Conservation (phyloP, 345 rosid species). For the Salix arbutifolia region DNA sequence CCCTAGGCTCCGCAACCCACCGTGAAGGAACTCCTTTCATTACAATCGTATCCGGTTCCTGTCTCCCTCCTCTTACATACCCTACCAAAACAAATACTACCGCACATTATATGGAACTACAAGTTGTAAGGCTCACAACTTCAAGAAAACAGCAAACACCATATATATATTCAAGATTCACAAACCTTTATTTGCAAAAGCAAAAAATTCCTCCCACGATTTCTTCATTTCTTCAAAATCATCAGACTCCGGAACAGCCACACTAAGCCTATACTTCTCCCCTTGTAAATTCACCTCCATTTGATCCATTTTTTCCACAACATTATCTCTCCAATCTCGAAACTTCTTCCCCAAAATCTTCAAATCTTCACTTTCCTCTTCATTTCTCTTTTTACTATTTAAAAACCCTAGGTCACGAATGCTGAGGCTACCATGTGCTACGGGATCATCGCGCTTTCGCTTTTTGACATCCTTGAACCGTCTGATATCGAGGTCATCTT, state of each 20-base stretch:
- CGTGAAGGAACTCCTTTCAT: constrained; percentile 77
- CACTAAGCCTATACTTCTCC: constrained; percentile 60
- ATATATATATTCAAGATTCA: not conserved
- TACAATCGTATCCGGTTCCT: constrained; percentile 73
- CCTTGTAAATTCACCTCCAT: constrained; percentile 84
- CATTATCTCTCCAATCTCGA: constrained; percentile 68
- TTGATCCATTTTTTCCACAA: constrained; percentile 73
- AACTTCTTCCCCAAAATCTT: constrained; percentile 59
- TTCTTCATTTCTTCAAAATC: constrained; percentile 70
- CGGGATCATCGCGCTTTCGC: constrained; percentile 81
- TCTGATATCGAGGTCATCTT: constrained; percentile 57
- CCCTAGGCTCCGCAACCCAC: constrained; percentile 95
- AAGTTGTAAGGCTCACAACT: no score
- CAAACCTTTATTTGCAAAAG: constrained; percentile 55
- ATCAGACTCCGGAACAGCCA: constrained; percentile 51
- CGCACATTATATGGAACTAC: no score
- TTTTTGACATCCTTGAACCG: constrained; percentile 78
- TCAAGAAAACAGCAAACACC: not conserved
- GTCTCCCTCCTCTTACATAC: constrained; percentile 51
- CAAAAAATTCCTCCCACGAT: constrained; percentile 70
- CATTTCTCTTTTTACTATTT: constrained; percentile 24
- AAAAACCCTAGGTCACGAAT: constrained; percentile 82
- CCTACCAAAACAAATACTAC: constrained; percentile 32
- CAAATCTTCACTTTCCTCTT: constrained; percentile 33
- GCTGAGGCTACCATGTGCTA: constrained; percentile 62